A percentile compares a stretch with the other conserved stretches of the same genome.
Conservation (phyloP, 768 basidiomycete genomes). For the Lactifluus piperatus region DNA sequence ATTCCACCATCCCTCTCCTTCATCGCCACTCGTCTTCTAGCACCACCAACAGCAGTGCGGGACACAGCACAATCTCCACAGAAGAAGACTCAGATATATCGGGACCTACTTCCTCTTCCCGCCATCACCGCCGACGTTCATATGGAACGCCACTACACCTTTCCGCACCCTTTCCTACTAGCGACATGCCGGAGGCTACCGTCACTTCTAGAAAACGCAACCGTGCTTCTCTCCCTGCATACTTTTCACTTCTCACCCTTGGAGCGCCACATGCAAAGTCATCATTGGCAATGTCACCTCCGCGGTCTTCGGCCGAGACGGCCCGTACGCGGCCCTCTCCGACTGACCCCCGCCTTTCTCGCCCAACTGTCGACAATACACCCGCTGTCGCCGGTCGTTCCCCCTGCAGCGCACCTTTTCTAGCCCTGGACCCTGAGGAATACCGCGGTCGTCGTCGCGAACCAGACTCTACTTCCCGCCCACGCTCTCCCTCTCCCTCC, state of each 20-base stretch:
- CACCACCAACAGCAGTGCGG: conserved; percentile 7
- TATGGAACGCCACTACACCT: conserved; percentile 5
- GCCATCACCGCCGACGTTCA: conserved; percentile 9
- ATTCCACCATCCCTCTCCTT: conserved; percentile 21
- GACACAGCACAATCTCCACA: conserved; percentile 8
- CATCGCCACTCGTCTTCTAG: conserved; percentile 16
- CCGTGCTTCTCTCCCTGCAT: conserved; percentile 22
- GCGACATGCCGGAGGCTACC: conserved; percentile 6
- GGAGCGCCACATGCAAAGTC: conserved; percentile 13
- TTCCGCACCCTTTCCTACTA: neutral
- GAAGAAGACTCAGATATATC: conserved; percentile 11
- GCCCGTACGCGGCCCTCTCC: conserved; percentile 13
- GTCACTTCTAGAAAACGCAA: conserved; percentile 12
- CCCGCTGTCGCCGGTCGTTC: conserved; percentile 14
- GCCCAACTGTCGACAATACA: conserved; percentile 8
- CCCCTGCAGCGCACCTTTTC: conserved; percentile 7
- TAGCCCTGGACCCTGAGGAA: neutral
- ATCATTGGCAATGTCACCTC: conserved; percentile 14
- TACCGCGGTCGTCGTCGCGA: conserved; percentile 14
- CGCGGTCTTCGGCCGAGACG: conserved; percentile 16
- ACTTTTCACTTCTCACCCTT: conserved; percentile 22
- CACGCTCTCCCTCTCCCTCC: neutral
- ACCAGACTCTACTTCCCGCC: conserved; percentile 3
- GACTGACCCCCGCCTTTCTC: conserved; percentile 13
- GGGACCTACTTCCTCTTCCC: conserved; percentile 7